A percentile compares a stretch with the other conserved stretches of the same genome.
These are phyloP conservation scores for Chlorella sp. DNA, from an alignment of 139 green algal species.

Conservation along the genomic window DNA sequence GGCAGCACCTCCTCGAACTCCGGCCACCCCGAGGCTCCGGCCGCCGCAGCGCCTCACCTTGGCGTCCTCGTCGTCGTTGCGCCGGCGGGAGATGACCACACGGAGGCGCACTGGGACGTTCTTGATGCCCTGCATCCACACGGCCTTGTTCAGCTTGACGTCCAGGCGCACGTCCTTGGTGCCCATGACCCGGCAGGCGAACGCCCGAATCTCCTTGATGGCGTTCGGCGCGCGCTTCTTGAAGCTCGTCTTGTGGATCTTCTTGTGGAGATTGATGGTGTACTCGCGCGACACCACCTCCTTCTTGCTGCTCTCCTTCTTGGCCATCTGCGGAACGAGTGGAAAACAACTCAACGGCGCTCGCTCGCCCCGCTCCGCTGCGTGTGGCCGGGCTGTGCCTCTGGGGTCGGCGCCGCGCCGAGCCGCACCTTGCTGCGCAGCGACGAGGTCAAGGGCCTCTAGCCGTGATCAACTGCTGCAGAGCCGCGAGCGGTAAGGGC, in stretches of 20 bases:
- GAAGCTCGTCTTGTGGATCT: conserved; percentile 84
- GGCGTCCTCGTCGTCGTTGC: conserved; percentile 98
- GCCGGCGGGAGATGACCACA: conserved; percentile 83
- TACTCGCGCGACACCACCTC: conserved; percentile 92
- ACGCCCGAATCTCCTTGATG: conserved; percentile 96
- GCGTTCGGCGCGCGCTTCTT: conserved; percentile 93
- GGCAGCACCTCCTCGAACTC: no score
- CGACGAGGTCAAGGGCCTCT: no score
- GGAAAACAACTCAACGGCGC: no score
- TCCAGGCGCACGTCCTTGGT: conserved; percentile 95
- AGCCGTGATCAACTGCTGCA: no score
- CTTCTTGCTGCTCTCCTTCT: conserved; percentile 65
- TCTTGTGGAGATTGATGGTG: conserved; percentile 98
- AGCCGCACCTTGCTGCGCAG: no score
- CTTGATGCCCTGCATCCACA: conserved; percentile 93
- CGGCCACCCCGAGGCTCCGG: no score
- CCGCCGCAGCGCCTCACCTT: no score
- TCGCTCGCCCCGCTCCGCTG: no score
- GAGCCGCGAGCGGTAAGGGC: no score
- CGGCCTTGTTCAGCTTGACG: conserved; percentile 98
- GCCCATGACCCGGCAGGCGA: conserved; percentile 92
- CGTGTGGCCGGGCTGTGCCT: no score
- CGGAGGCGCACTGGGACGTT: conserved; percentile 89
- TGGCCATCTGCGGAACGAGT: conserved; percentile 32
- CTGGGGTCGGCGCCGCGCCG: no score